Evolutionary conservation across 192 early-diverging fungal genomes (phyloP).

Genomic region (Oehlia diaphana): DNA sequence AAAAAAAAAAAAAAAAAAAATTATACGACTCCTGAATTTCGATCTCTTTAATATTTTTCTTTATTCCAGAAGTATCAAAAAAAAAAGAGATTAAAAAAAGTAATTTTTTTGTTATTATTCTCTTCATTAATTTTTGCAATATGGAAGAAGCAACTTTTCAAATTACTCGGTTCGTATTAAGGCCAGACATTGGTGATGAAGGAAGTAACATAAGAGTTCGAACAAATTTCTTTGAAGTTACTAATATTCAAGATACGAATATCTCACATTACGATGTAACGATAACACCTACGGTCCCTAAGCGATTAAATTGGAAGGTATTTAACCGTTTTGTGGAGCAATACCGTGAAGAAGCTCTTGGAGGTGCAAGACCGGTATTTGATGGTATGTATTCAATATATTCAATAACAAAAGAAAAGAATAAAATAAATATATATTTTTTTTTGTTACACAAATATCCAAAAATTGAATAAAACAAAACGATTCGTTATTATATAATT

Average conservation of each 20-base stretch:
- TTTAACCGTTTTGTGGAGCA: conserved; percentile 64
- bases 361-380: conserved; percentile 68
- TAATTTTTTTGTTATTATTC: too few relatives aligned
- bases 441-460: too few relatives aligned
- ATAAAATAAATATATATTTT: too few relatives aligned
- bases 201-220: conserved; percentile 48
- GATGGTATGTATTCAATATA: conserved; percentile 45
- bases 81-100: too few relatives aligned
- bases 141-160: background rate
- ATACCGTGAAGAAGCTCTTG: conserved; percentile 52
- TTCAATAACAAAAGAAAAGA: background rate
- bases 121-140: too few relatives aligned
- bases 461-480: too few relatives aligned
- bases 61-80: too few relatives aligned
- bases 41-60: too few relatives aligned
- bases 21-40: too few relatives aligned
- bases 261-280: conserved; percentile 87
- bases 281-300: conserved; percentile 73
- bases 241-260: conserved; percentile 54
- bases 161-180: conserved; percentile 44
- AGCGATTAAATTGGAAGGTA: conserved; percentile 67
- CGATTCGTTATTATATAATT: too few relatives aligned
- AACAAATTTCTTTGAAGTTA: conserved; percentile 81
- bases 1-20: too few relatives aligned
- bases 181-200: conserved; percentile 45